A percentile compares a stretch with the other conserved stretches of the same genome.
Conservation (phyloP, 2,329 filamentous ascomycete species). For the Sphaceloma murrayae region DNA sequence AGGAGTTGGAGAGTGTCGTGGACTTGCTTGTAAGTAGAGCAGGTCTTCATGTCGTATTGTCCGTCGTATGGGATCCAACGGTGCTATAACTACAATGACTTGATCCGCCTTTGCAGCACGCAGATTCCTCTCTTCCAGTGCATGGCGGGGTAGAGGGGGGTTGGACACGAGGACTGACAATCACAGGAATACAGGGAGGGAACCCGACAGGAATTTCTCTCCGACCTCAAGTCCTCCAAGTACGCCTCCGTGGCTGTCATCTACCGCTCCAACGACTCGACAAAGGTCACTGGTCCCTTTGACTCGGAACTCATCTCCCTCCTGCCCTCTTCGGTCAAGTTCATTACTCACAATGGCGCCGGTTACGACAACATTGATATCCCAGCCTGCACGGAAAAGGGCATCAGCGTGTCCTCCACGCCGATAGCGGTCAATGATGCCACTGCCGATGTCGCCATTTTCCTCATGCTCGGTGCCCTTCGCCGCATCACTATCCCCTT, state of each 20-base stretch:
- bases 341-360: conserved; percentile 37
- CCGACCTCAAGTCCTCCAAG: conserved; percentile 44
- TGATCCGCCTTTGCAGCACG: too few relatives aligned
- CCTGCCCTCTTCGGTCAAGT: conserved; percentile 36
- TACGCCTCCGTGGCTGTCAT: conserved; percentile 48
- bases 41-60: too few relatives aligned
- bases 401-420: conserved; percentile 38
- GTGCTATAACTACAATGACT: too few relatives aligned
- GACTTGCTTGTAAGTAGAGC: conserved; percentile 26
- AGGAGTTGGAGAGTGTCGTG: conserved; percentile 29
- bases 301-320: conserved; percentile 36
- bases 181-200: conserved; percentile 47
- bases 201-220: conserved; percentile 46
- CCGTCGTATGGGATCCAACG: too few relatives aligned
- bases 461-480: conserved; percentile 45
- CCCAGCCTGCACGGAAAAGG: conserved; percentile 26
- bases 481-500: conserved; percentile 41
- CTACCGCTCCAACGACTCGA: conserved; percentile 51
- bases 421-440: conserved; percentile 43
- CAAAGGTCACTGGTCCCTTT: conserved; percentile 38
- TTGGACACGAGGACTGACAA: background rate
- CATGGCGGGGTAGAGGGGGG: too few relatives aligned
- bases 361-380: conserved; percentile 33
- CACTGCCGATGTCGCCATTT: conserved; percentile 41
- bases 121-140: too few relatives aligned